Base-by-base conservation (phyloP, 768 basidiomycete genomes). In the Nidula microcarpa region DNA sequence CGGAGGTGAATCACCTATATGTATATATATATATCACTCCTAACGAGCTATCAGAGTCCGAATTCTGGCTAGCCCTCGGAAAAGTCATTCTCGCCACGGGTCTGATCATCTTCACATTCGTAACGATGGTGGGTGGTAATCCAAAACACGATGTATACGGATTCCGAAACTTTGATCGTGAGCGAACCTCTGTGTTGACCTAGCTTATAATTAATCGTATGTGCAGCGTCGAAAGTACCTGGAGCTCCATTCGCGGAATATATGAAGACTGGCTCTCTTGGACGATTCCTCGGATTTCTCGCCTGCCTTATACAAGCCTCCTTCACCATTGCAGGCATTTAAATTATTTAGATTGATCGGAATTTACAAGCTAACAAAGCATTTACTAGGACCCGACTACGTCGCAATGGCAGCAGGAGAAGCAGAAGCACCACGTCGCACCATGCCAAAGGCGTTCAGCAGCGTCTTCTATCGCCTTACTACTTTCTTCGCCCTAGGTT, bases 391-490 rank as follows among this genome's bases (percentile, higher is more conserved):
- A 6, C 79, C 79, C 2, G 79, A 81, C 52, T 79, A 79, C 52
- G 74, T 81, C 5, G 63, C 78, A 33, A 78, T 81, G 67, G 76
- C 87, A 2, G 89, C 88, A 18, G 87, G 85, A 2, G 91, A 94
- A 69, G 83, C 87, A 1, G 69, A 77, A 55, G 77, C 79, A 55
- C 91, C 92, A 0, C 79, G 89, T 33, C 76, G 75, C 32, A 87
- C 82, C 57, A 80, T 94, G 59, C 82, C 86, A 41, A 78, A 72
- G 58, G 89, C 89, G 9, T 86, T 90, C 63, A 79, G 78, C 43
- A 74, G 83, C n/a, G 89, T 93, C 44, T 86, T 91, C 67, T 87
- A 81, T 68, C 86, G 93, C 53, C 79, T 96, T 53, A 70, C 88
- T 2, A 64, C 87, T 33, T 93, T 93, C 74, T 92, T 91, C 72